These are phyloP conservation scores for Choiromyces venosus DNA, from an alignment of 495 filamentous ascomycete genomes.

Conservation along the genomic window DNA sequence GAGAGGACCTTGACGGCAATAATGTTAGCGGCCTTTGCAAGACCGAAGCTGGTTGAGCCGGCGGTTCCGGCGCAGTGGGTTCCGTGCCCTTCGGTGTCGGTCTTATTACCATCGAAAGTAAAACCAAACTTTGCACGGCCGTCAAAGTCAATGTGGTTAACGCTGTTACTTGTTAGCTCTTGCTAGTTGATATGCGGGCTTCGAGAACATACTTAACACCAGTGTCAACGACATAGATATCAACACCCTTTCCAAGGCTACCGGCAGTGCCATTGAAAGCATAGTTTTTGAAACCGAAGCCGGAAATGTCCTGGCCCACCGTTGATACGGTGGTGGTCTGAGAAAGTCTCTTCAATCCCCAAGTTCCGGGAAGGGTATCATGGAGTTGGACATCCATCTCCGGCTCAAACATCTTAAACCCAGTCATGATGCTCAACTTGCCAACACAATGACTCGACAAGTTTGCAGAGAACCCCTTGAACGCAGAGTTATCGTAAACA, in stretches of 20 bases:
- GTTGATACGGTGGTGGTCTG: conserved; percentile 37
- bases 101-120: conserved; percentile 36
- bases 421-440: conserved; percentile 43
- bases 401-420: conserved; percentile 45
- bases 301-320: conserved; percentile 5
- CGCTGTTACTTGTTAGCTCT: conserved; percentile 2
- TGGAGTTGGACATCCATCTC: conserved; percentile 31
- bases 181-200: background rate
- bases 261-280: conserved; percentile 39
- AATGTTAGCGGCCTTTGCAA: conserved; percentile 62
- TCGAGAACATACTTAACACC: conserved; percentile 43
- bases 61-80: conserved; percentile 67
- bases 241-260: conserved; percentile 46
- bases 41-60: conserved; percentile 58
- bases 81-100: conserved; percentile 49
- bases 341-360: conserved; percentile 52
- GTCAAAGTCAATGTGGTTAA: conserved; percentile 46
- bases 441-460: conserved; percentile 44
- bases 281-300: conserved; percentile 45
- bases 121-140: conserved; percentile 47
- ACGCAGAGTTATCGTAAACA: conserved; percentile 47
- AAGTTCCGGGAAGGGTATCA: conserved; percentile 41
- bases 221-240: conserved; percentile 52
- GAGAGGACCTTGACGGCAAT: conserved; percentile 65
- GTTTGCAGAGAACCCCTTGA: conserved; percentile 47